Evolutionary conservation across 1,139 yeast genomes (phyloP).

Genomic region (Cylindricascospora bacillispora): DNA sequence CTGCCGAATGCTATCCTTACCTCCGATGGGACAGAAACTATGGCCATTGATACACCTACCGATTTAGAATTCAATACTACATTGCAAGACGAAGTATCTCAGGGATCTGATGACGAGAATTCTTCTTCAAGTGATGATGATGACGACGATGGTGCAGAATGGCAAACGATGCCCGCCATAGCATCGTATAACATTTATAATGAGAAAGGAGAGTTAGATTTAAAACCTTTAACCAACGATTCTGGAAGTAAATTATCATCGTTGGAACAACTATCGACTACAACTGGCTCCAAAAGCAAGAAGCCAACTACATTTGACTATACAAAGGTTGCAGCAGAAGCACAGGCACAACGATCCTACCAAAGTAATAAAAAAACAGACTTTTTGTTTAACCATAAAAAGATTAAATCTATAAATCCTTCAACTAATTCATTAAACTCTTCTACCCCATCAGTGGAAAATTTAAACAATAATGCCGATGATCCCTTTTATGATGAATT

Average conservation of each 20-base stretch:
- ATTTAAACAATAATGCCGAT: slow-evolving; percentile 18
- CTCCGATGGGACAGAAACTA: too few relatives aligned
- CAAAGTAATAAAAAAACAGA: slow-evolving; percentile 74
- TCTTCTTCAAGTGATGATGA: too few relatives aligned
- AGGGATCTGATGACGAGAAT: too few relatives aligned
- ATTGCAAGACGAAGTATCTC: too few relatives aligned
- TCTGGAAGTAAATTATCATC: slow-evolving; percentile 3
- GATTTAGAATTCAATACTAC: too few relatives aligned
- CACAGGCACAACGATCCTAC: slow-evolving; percentile 68
- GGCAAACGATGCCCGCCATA: slow-evolving; percentile 53
- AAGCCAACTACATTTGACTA: slow-evolving; percentile 45
- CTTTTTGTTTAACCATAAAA: slow-evolving; percentile 45
- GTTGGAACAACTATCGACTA: neutral
- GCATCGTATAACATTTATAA: slow-evolving; percentile 48
- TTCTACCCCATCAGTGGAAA: slow-evolving; percentile 12
- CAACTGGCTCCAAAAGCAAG: slow-evolving; percentile 6
- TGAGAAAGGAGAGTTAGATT: slow-evolving; percentile 37
- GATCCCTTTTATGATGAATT: slow-evolving; percentile 25
- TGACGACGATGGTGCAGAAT: slow-evolving; percentile 20
- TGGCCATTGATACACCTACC: too few relatives aligned
- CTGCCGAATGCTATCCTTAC: too few relatives aligned
- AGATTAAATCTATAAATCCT: slow-evolving; percentile 8
- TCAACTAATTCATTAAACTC: slow-evolving; percentile 5
- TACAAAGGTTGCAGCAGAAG: slow-evolving; percentile 80
- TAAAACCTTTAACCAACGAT: slow-evolving; percentile 4